These are phyloP conservation scores for Cucumis sativus DNA, from an alignment of 306 rosid species.

Conservation along the genomic window Cucumber_9930_V3 NC_026656.2:9005501-9006000, in stretches of 20 bases:
- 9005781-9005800: slow-evolving; percentile 96
- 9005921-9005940: background rate
- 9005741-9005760: slow-evolving; percentile 75
- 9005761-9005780: slow-evolving; percentile 91
- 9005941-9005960: background rate
- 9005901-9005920: background rate
- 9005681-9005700: slow-evolving; percentile 92
- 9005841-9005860: background rate
- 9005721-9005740: slow-evolving; percentile 54
- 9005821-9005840: background rate
- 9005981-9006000: background rate
- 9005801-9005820: slow-evolving; percentile 27
- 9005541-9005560: slow-evolving; percentile 92
- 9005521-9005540: slow-evolving; percentile 78
- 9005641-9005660: slow-evolving; percentile 95
- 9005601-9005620: slow-evolving; percentile 59
- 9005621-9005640: slow-evolving; percentile 55
- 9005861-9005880: background rate
- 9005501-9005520: slow-evolving; percentile 83
- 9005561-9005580: slow-evolving; percentile 89
- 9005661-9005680: slow-evolving; percentile 73
- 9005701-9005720: slow-evolving; percentile 82
- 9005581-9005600: slow-evolving; percentile 88
- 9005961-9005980: background rate
- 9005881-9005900: background rate